Evolutionary conservation across 371 early-diverging fungal genomes (phyloP), one percentile per base, ranked within the genome.

Genomic region (Apophysomyces trapeziformis): DNA sequence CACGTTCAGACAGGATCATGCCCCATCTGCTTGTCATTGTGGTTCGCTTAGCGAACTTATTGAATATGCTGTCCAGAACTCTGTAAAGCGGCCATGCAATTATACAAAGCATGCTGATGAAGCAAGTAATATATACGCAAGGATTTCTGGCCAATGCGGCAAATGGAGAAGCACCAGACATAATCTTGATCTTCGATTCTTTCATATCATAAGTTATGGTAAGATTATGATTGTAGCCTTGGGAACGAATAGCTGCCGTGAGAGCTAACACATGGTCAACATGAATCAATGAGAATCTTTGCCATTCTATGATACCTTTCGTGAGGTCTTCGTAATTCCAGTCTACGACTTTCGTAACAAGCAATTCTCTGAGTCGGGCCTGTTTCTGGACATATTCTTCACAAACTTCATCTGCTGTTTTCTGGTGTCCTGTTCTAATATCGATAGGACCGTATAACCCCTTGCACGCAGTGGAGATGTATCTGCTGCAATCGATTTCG

Each of bases 251-350:
- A 7, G 79, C 84, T 14, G 71, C 21, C 12, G 78, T 76, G 4
- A 83, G 58, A 5, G 78, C 80, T 74, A 56, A 46, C 5, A 5
- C n/a, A 35, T 46, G 16, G 38, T 18, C 21, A 50, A 50, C 21
- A 21, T 11, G 13, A 9, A n/a, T 60, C 60, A 60, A 6, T 46
- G 56, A 11, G 47, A n/a, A 4, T 50, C 1, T 16, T 32, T 21
- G 0, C 21, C 16, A 6, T 64, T 9, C 32, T 13, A 36, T 11
- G 8, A 2, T 12, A 11, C 75, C 73, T 69, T 60, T 67, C 4
- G 77, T 76, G 35, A 83, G 50, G 35, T 71, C 68, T 14, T 64
- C 60, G 61, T 71, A 79, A 62, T 83, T 70, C 84, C 84, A 83
- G 5, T 67, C 61, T 7, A 83, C 57, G 16, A 71, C 73, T 47